phyloP scores from a whole-genome alignment of 1,139 yeast genomes.

The Yamadazyma membranifaciens region DNA sequence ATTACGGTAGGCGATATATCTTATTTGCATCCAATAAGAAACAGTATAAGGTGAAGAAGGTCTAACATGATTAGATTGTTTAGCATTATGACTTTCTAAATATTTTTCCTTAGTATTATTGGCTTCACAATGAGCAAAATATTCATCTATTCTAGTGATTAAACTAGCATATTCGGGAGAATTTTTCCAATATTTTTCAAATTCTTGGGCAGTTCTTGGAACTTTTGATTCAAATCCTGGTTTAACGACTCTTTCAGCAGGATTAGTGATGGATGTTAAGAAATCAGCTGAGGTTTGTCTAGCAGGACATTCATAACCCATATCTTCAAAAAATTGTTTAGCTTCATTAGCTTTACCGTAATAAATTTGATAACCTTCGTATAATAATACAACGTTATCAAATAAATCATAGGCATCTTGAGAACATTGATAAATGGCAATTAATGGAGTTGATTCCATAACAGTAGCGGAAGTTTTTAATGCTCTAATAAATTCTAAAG shows the following conservation, averaged over 20 bases:
- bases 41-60: constrained; percentile 62
- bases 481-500: constrained; percentile 63
- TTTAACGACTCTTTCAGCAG: constrained; percentile 44
- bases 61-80: constrained; percentile 54
- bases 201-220: constrained; percentile 70
- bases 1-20: constrained; percentile 58
- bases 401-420: constrained; percentile 63
- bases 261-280: constrained; percentile 58
- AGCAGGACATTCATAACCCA: constrained; percentile 61
- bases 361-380: constrained; percentile 77
- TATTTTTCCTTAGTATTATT: constrained; percentile 20
- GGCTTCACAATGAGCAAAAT: constrained; percentile 20
- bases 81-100: constrained; percentile 53
- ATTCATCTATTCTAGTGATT: constrained; percentile 29
- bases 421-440: constrained; percentile 67
- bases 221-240: constrained; percentile 58
- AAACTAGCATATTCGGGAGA: constrained; percentile 48
- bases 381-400: constrained; percentile 70
- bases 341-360: constrained; percentile 59
- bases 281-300: constrained; percentile 85
- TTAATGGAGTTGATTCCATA: constrained; percentile 55
- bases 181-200: constrained; percentile 60
- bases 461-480: constrained; percentile 59
- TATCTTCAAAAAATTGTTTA: constrained; percentile 39
- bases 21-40: constrained; percentile 62